These are phyloP conservation scores for Calonectria pteridis DNA, from an alignment of 2,329 filamentous ascomycete species.

Conservation along the genomic window DNA sequence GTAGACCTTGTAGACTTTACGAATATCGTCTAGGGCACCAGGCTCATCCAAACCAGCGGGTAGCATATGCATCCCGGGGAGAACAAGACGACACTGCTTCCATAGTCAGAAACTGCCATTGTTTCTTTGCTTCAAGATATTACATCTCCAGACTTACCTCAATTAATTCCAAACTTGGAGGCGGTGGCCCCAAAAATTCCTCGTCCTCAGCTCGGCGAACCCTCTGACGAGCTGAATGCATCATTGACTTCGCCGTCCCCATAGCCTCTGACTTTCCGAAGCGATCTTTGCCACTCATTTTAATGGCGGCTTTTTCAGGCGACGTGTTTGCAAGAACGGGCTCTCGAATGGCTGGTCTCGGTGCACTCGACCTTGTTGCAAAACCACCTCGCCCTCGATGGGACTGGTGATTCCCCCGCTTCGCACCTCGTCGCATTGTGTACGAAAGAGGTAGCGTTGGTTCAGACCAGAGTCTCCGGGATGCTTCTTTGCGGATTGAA, in stretches of 20 bases:
- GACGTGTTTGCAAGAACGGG: not conserved
- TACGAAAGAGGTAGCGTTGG: not conserved
- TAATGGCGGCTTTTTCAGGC: not conserved
- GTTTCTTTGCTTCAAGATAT: too few relatives aligned
- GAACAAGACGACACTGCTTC: conserved; percentile 40
- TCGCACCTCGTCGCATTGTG: conserved; percentile 1
- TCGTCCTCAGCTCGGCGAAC: conserved; percentile 30
- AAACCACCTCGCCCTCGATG: conserved; percentile 16
- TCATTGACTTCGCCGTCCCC: conserved; percentile 41
- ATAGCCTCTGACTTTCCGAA: conserved; percentile 27
- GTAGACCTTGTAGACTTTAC: conserved; percentile 47
- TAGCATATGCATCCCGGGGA: conserved; percentile 46
- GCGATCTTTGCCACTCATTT: conserved; percentile 8
- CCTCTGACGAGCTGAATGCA: conserved; percentile 34
- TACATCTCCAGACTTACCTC: conserved; percentile 34
- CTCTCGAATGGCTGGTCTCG: not conserved
- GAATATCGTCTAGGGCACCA: conserved; percentile 44
- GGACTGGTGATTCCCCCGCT: not conserved
- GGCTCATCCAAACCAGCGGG: conserved; percentile 43
- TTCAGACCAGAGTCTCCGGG: not conserved
- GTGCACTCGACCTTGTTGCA: not conserved
- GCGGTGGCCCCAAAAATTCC: conserved; percentile 42
- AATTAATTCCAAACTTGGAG: conserved; percentile 36
- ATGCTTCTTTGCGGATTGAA: too few relatives aligned
- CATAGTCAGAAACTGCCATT: not conserved